These are phyloP conservation scores for Euphorbia pulcherrima DNA, from an alignment of 345 rosid species.

Conservation along the genomic window DNA sequence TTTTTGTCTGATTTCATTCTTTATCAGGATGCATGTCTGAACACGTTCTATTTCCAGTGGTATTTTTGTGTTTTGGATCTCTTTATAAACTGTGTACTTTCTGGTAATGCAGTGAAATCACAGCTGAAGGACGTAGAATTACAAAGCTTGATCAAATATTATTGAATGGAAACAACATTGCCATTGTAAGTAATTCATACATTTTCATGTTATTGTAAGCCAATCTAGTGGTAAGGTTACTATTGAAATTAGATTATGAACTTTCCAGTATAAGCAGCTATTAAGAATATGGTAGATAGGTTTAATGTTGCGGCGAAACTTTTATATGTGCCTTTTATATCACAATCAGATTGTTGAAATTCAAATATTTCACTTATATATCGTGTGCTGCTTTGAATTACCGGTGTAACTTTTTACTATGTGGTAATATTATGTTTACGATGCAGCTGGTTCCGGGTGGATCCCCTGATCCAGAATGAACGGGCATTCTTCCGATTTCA, in stretches of 20 bases:
- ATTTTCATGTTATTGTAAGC: neutral
- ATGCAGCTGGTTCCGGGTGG: conserved; percentile 97
- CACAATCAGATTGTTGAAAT: neutral
- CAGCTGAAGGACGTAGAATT: conserved; percentile 82
- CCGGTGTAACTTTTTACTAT: neutral
- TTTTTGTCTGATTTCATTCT: neutral
- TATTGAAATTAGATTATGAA: neutral
- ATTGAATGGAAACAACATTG: conserved; percentile 92
- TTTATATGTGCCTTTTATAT: neutral
- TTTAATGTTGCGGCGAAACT: neutral
- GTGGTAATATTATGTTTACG: conserved; percentile 13
- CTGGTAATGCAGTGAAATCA: conserved; percentile 59
- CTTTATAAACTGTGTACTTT: conserved; percentile 10
- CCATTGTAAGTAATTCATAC: conserved; percentile 59
- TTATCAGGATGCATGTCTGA: neutral
- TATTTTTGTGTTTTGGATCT: neutral
- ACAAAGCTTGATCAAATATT: conserved; percentile 96
- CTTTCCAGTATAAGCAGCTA: neutral
- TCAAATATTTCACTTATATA: neutral
- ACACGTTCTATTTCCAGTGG: neutral
- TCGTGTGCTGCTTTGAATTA: neutral
- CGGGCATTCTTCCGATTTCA: neutral
- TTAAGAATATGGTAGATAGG: neutral
- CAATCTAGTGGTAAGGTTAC: neutral
- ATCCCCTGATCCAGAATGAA: conserved; percentile 48